phyloP scores from a whole-genome alignment of 805 yeast genomes.

The Ogataea pini region DNA sequence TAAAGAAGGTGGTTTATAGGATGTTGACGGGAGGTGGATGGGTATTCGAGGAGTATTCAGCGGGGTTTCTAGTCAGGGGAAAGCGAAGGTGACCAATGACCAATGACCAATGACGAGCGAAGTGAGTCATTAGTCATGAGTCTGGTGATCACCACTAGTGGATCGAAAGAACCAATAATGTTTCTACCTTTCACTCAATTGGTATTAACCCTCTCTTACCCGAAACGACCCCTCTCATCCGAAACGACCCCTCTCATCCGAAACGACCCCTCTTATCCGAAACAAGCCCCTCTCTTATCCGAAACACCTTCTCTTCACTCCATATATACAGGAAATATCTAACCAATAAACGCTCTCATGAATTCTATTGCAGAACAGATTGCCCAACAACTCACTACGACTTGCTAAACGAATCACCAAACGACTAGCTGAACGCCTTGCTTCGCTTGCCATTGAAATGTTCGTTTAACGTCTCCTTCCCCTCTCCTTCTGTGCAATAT shows the following conservation, averaged over 20 bases:
- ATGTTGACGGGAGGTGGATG: constrained; percentile 41
- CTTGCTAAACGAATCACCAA: too few species aligned
- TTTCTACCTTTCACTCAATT: too few species aligned
- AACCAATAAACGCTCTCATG: too few species aligned
- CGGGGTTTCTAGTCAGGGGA: constrained; percentile 48
- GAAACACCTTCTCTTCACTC: background rate
- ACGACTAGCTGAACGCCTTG: too few species aligned
- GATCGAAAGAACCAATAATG: too few species aligned
- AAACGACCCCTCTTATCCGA: background rate
- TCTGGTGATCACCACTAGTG: too few species aligned
- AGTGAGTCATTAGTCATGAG: too few species aligned
- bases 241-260: background rate
- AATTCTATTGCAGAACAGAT: too few species aligned
- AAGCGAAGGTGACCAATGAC: constrained; percentile 17
- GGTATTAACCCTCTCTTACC: too few species aligned
- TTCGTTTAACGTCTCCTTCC: constrained; percentile 20
- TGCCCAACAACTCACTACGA: too few species aligned
- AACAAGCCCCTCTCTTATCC: background rate
- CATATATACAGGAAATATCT: constrained; percentile 7
- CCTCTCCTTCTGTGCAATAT: constrained; percentile 34
- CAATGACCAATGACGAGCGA: background rate
- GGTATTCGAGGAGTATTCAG: constrained; percentile 47
- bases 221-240: too few species aligned
- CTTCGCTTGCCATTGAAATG: too few species aligned
- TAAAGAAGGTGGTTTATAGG: constrained; percentile 44